phyloP scores from a whole-genome alignment of 768 basidiomycete genomes.

The Rhodosporidiobolus sp. region DNA sequence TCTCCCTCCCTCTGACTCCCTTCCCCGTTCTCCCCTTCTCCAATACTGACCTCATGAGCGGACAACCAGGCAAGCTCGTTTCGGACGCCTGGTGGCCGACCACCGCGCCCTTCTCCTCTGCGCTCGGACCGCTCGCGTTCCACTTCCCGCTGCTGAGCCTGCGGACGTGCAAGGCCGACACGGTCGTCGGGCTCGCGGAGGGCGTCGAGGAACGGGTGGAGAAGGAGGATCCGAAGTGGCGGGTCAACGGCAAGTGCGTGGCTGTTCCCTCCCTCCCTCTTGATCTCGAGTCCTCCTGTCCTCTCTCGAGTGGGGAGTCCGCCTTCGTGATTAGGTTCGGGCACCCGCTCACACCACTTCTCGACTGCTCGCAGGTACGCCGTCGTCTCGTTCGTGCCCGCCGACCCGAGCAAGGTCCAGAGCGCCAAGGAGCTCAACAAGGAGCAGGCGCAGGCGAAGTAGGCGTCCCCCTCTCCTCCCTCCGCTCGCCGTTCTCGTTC shows the following conservation, averaged over 20 bases:
- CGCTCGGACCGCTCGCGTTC: slow-evolving; percentile 74
- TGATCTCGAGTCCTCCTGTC: slow-evolving; percentile 7
- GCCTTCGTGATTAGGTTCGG: too few relatives aligned
- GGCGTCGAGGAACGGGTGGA: slow-evolving; percentile 64
- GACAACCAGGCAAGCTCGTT: slow-evolving; percentile 60
- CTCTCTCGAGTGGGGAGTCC: background rate
- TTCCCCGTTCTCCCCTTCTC: slow-evolving; percentile 10
- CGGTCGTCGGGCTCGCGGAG: slow-evolving; percentile 73
- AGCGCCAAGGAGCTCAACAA: too few relatives aligned
- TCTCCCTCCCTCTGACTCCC: slow-evolving; percentile 34
- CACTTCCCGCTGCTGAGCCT: slow-evolving; percentile 77
- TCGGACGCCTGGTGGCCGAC: slow-evolving; percentile 86
- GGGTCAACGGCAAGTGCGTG: slow-evolving; percentile 69
- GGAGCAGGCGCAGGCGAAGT: too few relatives aligned
- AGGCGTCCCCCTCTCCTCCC: too few relatives aligned
- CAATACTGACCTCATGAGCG: slow-evolving; percentile 60
- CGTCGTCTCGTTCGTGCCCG: slow-evolving; percentile 1
- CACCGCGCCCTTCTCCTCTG: slow-evolving; percentile 68
- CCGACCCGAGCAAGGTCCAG: too few relatives aligned
- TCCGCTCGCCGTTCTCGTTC: too few relatives aligned
- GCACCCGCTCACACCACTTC: too few relatives aligned
- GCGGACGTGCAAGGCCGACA: slow-evolving; percentile 93
- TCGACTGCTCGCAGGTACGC: background rate
- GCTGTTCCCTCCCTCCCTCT: background rate
- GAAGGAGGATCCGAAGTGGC: slow-evolving; percentile 65